phyloP scores from a whole-genome alignment of 192 early-diverging fungal genomes.

The Umbelopsis isabellina region DNA sequence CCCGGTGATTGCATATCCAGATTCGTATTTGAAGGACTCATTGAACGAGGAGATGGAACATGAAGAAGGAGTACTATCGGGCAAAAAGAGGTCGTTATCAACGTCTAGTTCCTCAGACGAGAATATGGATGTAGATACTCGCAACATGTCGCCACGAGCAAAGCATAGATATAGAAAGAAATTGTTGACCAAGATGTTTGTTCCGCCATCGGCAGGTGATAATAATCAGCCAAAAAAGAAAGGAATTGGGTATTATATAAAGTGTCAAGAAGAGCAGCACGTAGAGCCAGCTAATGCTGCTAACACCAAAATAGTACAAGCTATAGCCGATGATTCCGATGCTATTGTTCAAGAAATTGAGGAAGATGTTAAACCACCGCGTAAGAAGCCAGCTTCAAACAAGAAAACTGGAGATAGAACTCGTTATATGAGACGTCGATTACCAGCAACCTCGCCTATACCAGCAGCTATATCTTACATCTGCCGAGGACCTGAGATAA shows the following conservation, averaged over 20 bases:
- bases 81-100: background rate
- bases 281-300: background rate
- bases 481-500: conserved; percentile 69
- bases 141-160: background rate
- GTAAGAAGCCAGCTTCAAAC: background rate
- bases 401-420: background rate
- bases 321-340: conserved; percentile 14
- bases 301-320: background rate
- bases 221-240: background rate
- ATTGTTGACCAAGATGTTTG: conserved; percentile 8
- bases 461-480: conserved; percentile 69
- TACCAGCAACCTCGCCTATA: conserved; percentile 54
- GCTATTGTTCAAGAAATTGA: conserved; percentile 7
- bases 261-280: background rate
- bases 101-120: background rate
- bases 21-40: background rate
- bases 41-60: no score
- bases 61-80: background rate
- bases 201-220: background rate
- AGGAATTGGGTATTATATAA: background rate
- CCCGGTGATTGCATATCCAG: conserved; percentile 69
- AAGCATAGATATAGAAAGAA: conserved; percentile 6
- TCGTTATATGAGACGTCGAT: conserved; percentile 22
- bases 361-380: background rate
- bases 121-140: background rate